Conservation (phyloP, 305 asterid genomes). For the Fraxinus albicans region DNA sequence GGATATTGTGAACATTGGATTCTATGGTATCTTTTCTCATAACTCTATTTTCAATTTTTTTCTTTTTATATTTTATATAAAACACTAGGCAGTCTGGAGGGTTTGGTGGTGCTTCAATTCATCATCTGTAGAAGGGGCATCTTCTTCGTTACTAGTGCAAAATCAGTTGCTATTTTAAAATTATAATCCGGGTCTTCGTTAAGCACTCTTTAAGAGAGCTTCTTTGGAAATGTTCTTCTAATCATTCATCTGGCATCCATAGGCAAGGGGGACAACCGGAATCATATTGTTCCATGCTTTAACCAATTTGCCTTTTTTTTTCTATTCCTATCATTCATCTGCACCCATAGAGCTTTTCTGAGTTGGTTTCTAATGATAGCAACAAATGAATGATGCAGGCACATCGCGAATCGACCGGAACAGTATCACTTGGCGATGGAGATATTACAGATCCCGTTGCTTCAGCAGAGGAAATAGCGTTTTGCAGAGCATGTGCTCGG, state of each 20-base stretch:
- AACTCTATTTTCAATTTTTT: not conserved
- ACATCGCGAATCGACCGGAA: slow-evolving; percentile 89
- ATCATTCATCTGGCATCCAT: not conserved
- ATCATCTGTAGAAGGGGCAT: not conserved
- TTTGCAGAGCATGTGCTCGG: slow-evolving; percentile 92
- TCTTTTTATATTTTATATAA: not conserved
- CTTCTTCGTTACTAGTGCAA: not conserved
- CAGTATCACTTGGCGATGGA: slow-evolving; percentile 47
- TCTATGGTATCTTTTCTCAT: not conserved
- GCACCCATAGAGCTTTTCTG: not conserved
- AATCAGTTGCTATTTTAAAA: not conserved
- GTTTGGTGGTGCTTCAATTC: not conserved
- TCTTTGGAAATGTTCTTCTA: not conserved
- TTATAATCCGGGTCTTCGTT: not conserved
- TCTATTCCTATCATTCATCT: not conserved
- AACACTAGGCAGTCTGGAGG: not conserved
- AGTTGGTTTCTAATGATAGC: not conserved
- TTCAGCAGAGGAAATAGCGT: slow-evolving; percentile 91
- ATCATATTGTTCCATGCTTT: not conserved
- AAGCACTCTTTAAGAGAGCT: not conserved
- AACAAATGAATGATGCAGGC: slow-evolving; percentile 50
- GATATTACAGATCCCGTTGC: slow-evolving; percentile 61
- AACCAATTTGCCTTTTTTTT: not conserved
- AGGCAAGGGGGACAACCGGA: not conserved
- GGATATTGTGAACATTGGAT: not conserved